Percentiles rank a stretch among this genome's conserved stretches.
Evolutionary conservation across 1,139 yeast species (phyloP).

Genomic region (Zygosaccharomyces pseudobailii): DNA sequence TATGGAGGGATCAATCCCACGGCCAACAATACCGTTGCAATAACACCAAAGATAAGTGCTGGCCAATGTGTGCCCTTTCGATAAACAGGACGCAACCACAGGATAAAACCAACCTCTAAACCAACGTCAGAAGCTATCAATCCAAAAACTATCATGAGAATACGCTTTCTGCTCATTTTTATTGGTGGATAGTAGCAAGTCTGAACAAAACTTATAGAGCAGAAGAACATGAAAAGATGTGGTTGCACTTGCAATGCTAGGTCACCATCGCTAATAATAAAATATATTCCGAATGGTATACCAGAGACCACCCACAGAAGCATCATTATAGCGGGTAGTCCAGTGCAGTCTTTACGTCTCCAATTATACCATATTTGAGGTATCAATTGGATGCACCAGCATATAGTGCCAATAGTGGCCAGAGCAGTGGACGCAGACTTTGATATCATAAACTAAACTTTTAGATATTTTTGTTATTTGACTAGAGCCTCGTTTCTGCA

Average conservation of each 20-base stretch:
- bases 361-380: constrained; percentile 80
- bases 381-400: constrained; percentile 85
- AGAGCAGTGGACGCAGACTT: constrained; percentile 61
- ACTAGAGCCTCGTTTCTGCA: too few species aligned
- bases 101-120: constrained; percentile 62
- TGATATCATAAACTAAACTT: constrained; percentile 17
- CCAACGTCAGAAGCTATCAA: constrained; percentile 51
- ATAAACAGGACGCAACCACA: constrained; percentile 66
- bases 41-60: constrained; percentile 64
- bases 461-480: too few species aligned
- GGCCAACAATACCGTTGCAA: constrained; percentile 73
- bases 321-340: constrained; percentile 81
- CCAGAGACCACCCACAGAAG: constrained; percentile 81
- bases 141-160: constrained; percentile 36
- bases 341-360: constrained; percentile 72
- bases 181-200: constrained; percentile 77
- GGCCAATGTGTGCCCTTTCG: constrained; percentile 61
- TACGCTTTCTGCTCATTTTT: constrained; percentile 37
- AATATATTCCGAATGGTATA: constrained; percentile 77
- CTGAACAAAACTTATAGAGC: constrained; percentile 66
- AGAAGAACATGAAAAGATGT: constrained; percentile 70
- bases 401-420: constrained; percentile 84
- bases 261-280: constrained; percentile 64
- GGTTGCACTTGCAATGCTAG: constrained; percentile 84
- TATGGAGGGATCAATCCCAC: constrained; percentile 85